These are phyloP conservation scores for Coemansia reversa DNA, from an alignment of 192 early-diverging fungal genomes.

Conservation along the genomic window DNA sequence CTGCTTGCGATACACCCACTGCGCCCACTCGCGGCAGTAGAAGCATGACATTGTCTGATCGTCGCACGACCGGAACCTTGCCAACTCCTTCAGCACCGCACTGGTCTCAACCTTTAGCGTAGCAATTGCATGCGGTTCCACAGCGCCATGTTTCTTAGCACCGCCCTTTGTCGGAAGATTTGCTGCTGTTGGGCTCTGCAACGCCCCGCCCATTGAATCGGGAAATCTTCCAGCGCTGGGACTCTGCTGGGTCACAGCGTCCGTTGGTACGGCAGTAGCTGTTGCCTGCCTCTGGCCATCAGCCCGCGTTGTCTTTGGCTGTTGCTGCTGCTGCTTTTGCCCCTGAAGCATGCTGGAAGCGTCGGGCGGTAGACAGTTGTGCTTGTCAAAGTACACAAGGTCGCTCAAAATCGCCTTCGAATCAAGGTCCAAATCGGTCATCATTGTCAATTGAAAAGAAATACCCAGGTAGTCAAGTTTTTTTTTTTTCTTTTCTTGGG, in stretches of 20 bases:
- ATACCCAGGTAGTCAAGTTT: not conserved
- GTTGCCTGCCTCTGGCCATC: not conserved
- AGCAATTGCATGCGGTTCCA: constrained; percentile 44
- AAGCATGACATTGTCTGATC: constrained; percentile 65
- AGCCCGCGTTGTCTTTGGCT: not conserved
- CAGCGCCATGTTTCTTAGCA: not conserved
- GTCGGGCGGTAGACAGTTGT: constrained; percentile 41
- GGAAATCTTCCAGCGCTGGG: not conserved
- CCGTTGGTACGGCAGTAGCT: constrained; percentile 13
- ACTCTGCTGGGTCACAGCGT: not conserved
- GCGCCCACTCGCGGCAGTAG: constrained; percentile 81
- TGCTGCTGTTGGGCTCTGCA: not conserved
- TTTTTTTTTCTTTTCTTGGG: too few relatives aligned
- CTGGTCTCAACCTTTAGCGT: constrained; percentile 65
- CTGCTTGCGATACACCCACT: constrained; percentile 71
- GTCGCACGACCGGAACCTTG: constrained; percentile 70
- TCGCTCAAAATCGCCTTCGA: constrained; percentile 54
- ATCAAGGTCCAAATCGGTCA: constrained; percentile 54
- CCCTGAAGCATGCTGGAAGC: constrained; percentile 14
- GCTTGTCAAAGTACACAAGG: constrained; percentile 49
- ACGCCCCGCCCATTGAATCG: not conserved
- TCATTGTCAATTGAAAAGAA: constrained; percentile 16
- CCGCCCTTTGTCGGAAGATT: not conserved
- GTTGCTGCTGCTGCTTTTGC: constrained; percentile 10
- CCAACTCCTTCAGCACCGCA: constrained; percentile 66